Base-by-base conservation (phyloP, 192 early-diverging fungal species). In the Coemansia reversa region DNA sequence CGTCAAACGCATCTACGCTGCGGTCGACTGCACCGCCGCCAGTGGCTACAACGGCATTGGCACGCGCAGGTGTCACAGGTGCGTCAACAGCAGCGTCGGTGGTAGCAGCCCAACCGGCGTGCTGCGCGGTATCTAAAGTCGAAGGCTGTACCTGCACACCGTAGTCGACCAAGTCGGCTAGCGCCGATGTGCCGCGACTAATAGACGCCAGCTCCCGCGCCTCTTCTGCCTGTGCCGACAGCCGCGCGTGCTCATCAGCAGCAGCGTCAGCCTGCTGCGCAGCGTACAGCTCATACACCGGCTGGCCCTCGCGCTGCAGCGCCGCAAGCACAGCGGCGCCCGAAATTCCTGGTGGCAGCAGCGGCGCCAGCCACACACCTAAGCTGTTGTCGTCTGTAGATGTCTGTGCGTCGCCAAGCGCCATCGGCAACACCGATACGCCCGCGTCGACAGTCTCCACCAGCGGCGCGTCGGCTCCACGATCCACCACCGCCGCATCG, bases 341-440 rank as follows among this genome's bases (percentile, higher is more conserved):
- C 1, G 68, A 19, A 35, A 80, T 55, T 14, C 72, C 77, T 0
- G 35, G 65, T 0, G 77, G 77, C 24, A 80, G 65, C 16, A 80
- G 56, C 14, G 77, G 77, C 47, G 67, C 64, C 11, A 80, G 71
- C 77, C 77, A 80, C 28, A 56, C 57, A 19, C 60, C 42, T 19
- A 80, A 55, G 65, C 74, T 49, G 0, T 11, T 22, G 48, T 62
- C 65, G 33, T 80, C 77, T 0, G 69, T 70, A 14, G 52, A 8
- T 2, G 59, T 47, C 19, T 63, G 67, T 58, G 62, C 55, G 33
- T 74, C 65, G 9, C 39, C 39, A 9, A 45, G 14, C 14, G 16
- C 39, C 39, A 14, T 12, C 39, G 39, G 39, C 39, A 45, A 3
- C 16, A 14, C 39, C 2, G 39, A 5, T 16, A 45, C 12, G 16